These are phyloP conservation scores for Pichia membranifaciens DNA, from an alignment of 805 yeast genomes.

Conservation along the genomic window DNA sequence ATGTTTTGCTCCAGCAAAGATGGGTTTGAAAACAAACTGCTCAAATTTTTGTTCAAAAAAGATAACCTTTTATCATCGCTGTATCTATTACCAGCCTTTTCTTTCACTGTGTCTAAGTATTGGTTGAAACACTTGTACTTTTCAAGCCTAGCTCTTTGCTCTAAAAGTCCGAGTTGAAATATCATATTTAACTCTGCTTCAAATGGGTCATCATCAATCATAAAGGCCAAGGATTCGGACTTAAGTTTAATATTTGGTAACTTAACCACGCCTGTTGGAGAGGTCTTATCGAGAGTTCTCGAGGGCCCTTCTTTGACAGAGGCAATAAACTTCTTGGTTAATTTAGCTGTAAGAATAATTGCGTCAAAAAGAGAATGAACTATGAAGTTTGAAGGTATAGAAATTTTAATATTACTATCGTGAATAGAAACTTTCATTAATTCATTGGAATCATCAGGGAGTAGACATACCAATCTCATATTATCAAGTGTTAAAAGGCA, in stretches of 20 bases:
- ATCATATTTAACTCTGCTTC: constrained; percentile 56
- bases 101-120: constrained; percentile 3
- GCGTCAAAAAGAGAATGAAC: constrained; percentile 79
- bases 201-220: constrained; percentile 60
- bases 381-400: constrained; percentile 68
- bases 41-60: neutral
- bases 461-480: constrained; percentile 10
- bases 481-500: constrained; percentile 12
- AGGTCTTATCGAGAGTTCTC: constrained; percentile 1
- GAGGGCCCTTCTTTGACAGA: constrained; percentile 35
- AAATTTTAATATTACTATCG: constrained; percentile 40
- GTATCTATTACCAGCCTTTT: neutral
- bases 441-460: constrained; percentile 1
- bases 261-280: constrained; percentile 16
- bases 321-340: constrained; percentile 52
- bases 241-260: constrained; percentile 40
- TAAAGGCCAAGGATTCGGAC: constrained; percentile 38
- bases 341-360: constrained; percentile 59
- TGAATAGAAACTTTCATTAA: constrained; percentile 15
- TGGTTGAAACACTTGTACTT: constrained; percentile 26
- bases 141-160: constrained; percentile 46
- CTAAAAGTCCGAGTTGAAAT: constrained; percentile 51
- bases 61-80: neutral
- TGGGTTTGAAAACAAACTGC: neutral
- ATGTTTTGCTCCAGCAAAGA: neutral